phyloP scores from a whole-genome alignment of 2,329 filamentous ascomycete species.

The Fusarium concolor region DNA sequence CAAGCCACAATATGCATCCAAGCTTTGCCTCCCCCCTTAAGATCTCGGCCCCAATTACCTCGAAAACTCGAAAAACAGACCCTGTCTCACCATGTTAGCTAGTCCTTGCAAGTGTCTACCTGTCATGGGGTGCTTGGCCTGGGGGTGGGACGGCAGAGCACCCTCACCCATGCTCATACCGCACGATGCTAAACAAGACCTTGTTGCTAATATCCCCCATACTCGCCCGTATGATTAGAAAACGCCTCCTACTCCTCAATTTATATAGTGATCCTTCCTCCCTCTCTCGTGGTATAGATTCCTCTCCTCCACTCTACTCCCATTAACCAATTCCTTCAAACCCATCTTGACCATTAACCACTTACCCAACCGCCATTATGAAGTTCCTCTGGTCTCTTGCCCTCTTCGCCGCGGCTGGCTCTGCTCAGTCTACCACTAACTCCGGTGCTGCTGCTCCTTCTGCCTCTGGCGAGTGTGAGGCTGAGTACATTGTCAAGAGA shows the following conservation, averaged over 20 bases:
- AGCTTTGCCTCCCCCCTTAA: background rate
- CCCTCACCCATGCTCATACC: background rate
- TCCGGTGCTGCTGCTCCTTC: constrained; percentile 45
- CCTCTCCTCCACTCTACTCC: background rate
- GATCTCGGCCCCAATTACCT: constrained; percentile 6
- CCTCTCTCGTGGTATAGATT: background rate
- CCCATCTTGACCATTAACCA: background rate
- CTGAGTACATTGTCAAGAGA: constrained; percentile 60
- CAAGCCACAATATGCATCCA: constrained; percentile 25
- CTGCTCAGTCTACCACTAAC: constrained; percentile 49
- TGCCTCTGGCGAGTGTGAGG: constrained; percentile 53
- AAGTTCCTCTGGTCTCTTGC: constrained; percentile 59
- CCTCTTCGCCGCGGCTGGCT: constrained; percentile 52
- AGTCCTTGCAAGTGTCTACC: constrained; percentile 7
- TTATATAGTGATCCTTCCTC: constrained; percentile 11
- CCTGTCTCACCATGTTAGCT: background rate
- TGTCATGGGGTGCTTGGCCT: constrained; percentile 16
- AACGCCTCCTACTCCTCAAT: constrained; percentile 18
- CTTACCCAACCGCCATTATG: constrained; percentile 52
- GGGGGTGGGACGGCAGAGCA: constrained; percentile 36
- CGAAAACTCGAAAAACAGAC: constrained; percentile 2
- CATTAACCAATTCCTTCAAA: background rate
- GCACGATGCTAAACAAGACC: constrained; percentile 33
- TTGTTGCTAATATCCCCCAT: constrained; percentile 39
- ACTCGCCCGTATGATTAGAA: constrained; percentile 35